Evolutionary conservation across 495 filamentous ascomycete genomes (phyloP).

Genomic region (Penicillium subrubescens): DNA sequence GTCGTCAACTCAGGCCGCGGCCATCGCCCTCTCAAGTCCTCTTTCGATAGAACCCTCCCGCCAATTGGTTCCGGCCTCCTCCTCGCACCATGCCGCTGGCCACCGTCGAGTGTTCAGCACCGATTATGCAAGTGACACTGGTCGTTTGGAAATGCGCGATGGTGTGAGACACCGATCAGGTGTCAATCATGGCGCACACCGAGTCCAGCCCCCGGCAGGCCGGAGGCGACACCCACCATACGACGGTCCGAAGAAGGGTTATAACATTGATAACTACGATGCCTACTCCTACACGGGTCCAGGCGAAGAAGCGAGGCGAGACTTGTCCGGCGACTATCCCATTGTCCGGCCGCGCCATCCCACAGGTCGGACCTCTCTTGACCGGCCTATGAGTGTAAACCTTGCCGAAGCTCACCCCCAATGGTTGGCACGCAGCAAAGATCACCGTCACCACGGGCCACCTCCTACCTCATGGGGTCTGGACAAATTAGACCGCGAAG

Average conservation of each 20-base stretch:
- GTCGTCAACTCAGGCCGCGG: slow-evolving; percentile 32
- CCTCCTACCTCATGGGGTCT: slow-evolving; percentile 64
- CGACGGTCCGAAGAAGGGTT: slow-evolving; percentile 44
- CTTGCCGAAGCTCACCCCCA: slow-evolving; percentile 59
- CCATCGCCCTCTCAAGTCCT: slow-evolving; percentile 33
- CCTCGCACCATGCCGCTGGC: slow-evolving; percentile 25
- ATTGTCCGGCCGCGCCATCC: slow-evolving; percentile 46
- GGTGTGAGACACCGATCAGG: slow-evolving; percentile 14
- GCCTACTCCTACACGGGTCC: slow-evolving; percentile 75
- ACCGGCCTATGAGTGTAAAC: slow-evolving; percentile 66
- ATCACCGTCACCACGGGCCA: slow-evolving; percentile 51
- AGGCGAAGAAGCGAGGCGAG: slow-evolving; percentile 46
- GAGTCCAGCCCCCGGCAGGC: slow-evolving; percentile 23
- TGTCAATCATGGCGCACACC: slow-evolving; percentile 25
- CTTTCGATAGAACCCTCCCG: slow-evolving; percentile 30
- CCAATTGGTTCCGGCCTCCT: slow-evolving; percentile 35
- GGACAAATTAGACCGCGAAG: slow-evolving; percentile 55
- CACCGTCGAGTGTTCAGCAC: slow-evolving; percentile 38
- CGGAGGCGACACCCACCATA: slow-evolving; percentile 34
- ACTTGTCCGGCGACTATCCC: slow-evolving; percentile 65
- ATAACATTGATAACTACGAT: slow-evolving; percentile 61
- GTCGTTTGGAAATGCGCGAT: slow-evolving; percentile 25
- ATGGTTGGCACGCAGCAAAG: slow-evolving; percentile 39
- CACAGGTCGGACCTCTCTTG: slow-evolving; percentile 50
- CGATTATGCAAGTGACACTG: slow-evolving; percentile 47